Conservation (phyloP, 257 asterid genomes). For the Solanum chmielewskii region DNA sequence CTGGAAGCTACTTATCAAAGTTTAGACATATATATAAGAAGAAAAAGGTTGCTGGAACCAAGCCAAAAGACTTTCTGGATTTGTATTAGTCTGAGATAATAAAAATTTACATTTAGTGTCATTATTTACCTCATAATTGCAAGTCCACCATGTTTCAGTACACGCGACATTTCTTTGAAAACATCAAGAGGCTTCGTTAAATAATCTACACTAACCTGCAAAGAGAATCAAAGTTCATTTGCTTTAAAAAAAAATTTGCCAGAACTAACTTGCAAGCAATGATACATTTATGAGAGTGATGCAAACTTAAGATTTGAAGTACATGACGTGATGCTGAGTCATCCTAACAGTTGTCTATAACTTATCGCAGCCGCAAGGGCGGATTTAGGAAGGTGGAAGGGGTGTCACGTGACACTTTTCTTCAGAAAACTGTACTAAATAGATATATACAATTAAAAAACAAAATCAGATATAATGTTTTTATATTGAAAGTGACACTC, state of each 20-base stretch:
- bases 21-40: neutral
- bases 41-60: neutral
- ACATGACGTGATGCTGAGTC: neutral
- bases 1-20: neutral
- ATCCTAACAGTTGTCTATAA: neutral
- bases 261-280: neutral
- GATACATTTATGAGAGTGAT: neutral
- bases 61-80: neutral
- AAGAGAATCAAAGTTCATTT: constrained; percentile 1
- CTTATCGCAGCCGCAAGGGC: neutral
- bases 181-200: constrained; percentile 75
- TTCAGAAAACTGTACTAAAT: too few species aligned
- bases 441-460: too few species aligned
- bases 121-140: constrained; percentile 62
- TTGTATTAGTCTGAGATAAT: neutral
- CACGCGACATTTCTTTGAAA: constrained; percentile 76
- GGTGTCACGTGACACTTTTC: too few species aligned
- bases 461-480: too few species aligned
- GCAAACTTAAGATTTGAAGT: neutral
- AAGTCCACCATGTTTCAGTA: constrained; percentile 92
- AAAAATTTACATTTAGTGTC: neutral
- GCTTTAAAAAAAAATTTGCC: neutral
- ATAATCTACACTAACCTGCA: constrained; percentile 95
- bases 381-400: too few species aligned
- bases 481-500: too few species aligned